Conservation (phyloP, 106 monocot genomes). For the Dioscorea zingiberensis region DNA sequence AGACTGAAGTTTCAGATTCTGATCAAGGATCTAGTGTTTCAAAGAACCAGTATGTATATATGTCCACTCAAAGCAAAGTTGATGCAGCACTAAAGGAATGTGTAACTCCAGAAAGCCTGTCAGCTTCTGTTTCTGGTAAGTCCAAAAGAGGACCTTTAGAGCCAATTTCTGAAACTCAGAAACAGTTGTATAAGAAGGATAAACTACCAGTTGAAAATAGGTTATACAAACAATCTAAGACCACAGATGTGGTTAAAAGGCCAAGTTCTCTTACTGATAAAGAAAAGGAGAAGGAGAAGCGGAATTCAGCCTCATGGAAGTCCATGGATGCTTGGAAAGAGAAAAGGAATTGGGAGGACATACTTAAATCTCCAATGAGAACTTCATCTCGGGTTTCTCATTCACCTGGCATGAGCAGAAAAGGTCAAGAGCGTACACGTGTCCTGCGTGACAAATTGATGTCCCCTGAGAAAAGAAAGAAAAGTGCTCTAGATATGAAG, state of each 20-base stretch:
- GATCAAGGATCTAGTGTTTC: slow-evolving; percentile 15
- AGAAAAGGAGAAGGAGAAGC: slow-evolving; percentile 55
- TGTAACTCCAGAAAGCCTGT: slow-evolving; percentile 12
- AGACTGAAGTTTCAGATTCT: slow-evolving; percentile 12
- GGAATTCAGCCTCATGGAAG: slow-evolving; percentile 53
- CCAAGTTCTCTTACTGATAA: slow-evolving; percentile 27
- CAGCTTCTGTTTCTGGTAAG: slow-evolving; percentile 17
- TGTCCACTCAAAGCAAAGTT: slow-evolving; percentile 11
- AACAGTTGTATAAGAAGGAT: slow-evolving; percentile 37
- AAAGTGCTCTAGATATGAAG: slow-evolving; percentile 77
- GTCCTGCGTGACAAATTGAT: slow-evolving; percentile 87
- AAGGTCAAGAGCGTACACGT: slow-evolving; percentile 57
- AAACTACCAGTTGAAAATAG: slow-evolving; percentile 38
- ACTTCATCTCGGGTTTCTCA: slow-evolving; percentile 52
- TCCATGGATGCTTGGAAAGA: slow-evolving; percentile 98
- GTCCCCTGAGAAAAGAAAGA: slow-evolving; percentile 95
- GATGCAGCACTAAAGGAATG: slow-evolving; percentile 10
- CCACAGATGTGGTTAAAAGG: slow-evolving; percentile 29
- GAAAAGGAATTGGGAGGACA: slow-evolving; percentile 95
- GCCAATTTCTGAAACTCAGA: slow-evolving; percentile 51
- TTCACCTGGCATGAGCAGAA: slow-evolving; percentile 71
- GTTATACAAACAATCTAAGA: slow-evolving; percentile 37
- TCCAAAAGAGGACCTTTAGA: slow-evolving; percentile 38
- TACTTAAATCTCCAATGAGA: slow-evolving; percentile 73
- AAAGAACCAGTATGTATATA: slow-evolving; percentile 30